Base-by-base conservation (phyloP, 345 rosid genomes). In the Acer negundo region DNA sequence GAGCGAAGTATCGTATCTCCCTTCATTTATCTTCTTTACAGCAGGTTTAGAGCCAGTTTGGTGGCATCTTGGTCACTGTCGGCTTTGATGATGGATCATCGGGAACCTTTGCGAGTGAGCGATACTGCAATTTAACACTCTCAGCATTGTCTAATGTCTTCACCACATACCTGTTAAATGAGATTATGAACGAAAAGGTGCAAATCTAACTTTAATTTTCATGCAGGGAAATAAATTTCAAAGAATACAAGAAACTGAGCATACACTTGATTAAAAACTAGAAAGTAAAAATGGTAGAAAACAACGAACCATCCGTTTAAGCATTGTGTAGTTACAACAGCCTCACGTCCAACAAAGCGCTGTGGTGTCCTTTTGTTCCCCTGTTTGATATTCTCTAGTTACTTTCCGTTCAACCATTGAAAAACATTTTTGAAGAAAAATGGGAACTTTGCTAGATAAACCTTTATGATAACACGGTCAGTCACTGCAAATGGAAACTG, bases 331-430 rank as follows among this genome's bases (percentile, higher is more conserved):
- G 94, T 94, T 67, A 92, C 94, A 66, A 92, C 87, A 65, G 98
- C 97, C 84, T 90, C 91, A 35, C 98, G 97, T 77, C 97, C 98
- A 47, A 94, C 98, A 88, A 94, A 94, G 66, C 94, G 90, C 76
- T 85, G 88, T 6, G 97, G 98, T 12, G 97, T 94, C 86, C 98
- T 90, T 83, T 91, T 94, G 95, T 94, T 94, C 75, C 98, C 98
- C 98, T 94, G 81, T 44, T 70, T 66, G 80, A 86, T 74, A 24
- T 70, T 64, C 23, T 70, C 79, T 22, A 40, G 61, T 69, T 66
- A 78, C 38, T 68, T 78, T 78, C 62, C 65, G 53, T 49, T 69
- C 26, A 62, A 62, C 6, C 62, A 74, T 22, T 53, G 74, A 65
- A 17, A 35, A 16, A 16, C 63, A 28, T 53, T 79, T 56, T 9